Evolutionary conservation across 2,329 filamentous ascomycete genomes (phyloP), one percentile per base, ranked within the genome.

Genomic region (Aureobasidium sp.): DNA sequence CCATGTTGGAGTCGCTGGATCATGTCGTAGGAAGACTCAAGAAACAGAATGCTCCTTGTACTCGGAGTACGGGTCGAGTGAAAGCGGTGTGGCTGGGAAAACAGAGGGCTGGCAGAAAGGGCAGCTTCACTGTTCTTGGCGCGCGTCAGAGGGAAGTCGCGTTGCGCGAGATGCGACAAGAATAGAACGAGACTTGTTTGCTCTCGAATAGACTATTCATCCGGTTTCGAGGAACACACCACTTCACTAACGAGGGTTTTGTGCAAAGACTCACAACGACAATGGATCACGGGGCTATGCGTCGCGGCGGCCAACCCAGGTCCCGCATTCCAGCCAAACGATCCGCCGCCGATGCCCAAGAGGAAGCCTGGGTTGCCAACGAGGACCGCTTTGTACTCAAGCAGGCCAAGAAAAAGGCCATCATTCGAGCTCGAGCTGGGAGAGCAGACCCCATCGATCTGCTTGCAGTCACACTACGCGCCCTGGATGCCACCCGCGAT

Each of bases 401-500:
- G 75, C 94, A 99, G 76, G 89, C 93, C 50, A 99, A 97, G 81
- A 97, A 95, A 79, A 97, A 97, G 79, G 93, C 94, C 45, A 90
- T 92, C 66, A 95, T 99, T 67, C 88, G 94, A 44, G 91, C 97
- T 49, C 90, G 91, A 68, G 92, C 95, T 74, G 89, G 89, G 11
- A 86, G 95, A 67, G 92, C 93, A 61, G 92, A 91, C 71, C 89
- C 93, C 10, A 93, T 97, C 69, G 94, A 99, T 77, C 92, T 90
- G 81, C 83, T 99, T 49, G 91, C 92, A 1, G 94, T 97, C 70
- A 95, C 90, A 64, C 78, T 99, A 65, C 87, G 91, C 66, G 90
- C 93, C 65, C 87, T 97, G 66, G 94, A 99, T 72, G 82, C 86
- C 34, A 90, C 92, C 53, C 86, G 88, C 68, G 87, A 95, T 71